Conservation (phyloP, 176 grass and related monocot species). For the Oryza coarctata region DNA sequence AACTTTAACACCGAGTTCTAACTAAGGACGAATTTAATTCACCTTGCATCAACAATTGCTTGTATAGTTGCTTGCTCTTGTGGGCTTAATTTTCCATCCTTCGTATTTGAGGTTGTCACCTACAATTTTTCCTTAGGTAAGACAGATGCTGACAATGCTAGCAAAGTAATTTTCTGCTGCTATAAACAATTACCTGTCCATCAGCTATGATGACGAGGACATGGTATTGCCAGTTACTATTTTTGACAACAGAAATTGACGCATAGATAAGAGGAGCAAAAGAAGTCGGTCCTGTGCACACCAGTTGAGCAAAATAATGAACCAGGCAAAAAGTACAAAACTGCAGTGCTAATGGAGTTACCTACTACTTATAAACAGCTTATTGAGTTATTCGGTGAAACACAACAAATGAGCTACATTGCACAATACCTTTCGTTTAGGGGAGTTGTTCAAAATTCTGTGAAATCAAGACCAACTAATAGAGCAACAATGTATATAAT, state of each 20-base stretch:
- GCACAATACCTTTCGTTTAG: background rate
- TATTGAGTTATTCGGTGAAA: slow-evolving; percentile 6
- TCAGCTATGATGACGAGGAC: slow-evolving; percentile 96
- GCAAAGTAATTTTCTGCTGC: slow-evolving; percentile 25
- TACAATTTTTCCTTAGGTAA: slow-evolving; percentile 51
- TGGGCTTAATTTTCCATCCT: slow-evolving; percentile 63
- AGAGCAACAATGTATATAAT: slow-evolving; percentile 5
- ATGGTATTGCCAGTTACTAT: slow-evolving; percentile 86
- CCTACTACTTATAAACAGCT: background rate
- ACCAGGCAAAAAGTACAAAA: slow-evolving; percentile 1
- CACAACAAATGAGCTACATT: slow-evolving; percentile 12
- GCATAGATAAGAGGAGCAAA: slow-evolving; percentile 83
- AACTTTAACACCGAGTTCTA: slow-evolving; percentile 12
- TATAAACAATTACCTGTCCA: slow-evolving; percentile 64
- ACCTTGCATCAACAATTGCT: slow-evolving; percentile 93
- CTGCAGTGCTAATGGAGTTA: slow-evolving; percentile 3
- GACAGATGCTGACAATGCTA: slow-evolving; percentile 7
- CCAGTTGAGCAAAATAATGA: slow-evolving; percentile 35
- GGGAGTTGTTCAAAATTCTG: background rate
- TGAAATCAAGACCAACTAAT: background rate
- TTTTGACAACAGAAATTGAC: slow-evolving; percentile 76
- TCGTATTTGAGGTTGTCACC: slow-evolving; percentile 48
- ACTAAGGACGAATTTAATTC: slow-evolving; percentile 29
- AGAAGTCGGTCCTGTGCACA: slow-evolving; percentile 78
- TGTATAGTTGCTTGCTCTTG: slow-evolving; percentile 85